phyloP scores from a whole-genome alignment of 2,329 filamentous ascomycete genomes.

The Lanzia echinophila region DNA sequence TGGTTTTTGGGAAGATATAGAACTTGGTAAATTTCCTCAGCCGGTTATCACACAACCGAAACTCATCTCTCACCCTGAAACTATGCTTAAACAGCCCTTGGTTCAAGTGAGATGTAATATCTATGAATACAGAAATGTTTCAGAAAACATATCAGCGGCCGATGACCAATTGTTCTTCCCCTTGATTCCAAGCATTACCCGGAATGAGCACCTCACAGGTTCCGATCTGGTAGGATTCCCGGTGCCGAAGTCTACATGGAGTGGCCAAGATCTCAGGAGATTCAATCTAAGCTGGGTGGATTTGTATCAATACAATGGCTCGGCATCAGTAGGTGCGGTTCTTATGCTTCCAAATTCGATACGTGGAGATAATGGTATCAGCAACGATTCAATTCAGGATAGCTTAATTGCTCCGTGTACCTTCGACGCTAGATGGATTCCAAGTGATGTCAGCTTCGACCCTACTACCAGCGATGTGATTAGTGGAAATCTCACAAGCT shows the following conservation, averaged over 20 bases:
- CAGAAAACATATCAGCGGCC: too few relatives aligned
- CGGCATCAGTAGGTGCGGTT: not conserved
- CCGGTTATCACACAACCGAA: not conserved
- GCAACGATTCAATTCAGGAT: not conserved
- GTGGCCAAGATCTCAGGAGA: not conserved
- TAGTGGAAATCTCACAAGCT: not conserved
- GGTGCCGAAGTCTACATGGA: not conserved
- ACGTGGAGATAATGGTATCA: not conserved
- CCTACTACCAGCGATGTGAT: not conserved
- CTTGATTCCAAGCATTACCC: not conserved
- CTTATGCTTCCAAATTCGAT: not conserved
- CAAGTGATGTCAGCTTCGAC: not conserved
- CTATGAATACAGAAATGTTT: not conserved
- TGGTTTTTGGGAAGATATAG: not conserved
- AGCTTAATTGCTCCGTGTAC: not conserved
- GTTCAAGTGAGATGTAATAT: not conserved
- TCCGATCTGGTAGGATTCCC: not conserved
- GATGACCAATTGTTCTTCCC: not conserved
- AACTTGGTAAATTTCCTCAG: too few relatives aligned
- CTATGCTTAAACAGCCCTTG: not conserved
- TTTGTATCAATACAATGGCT: not conserved
- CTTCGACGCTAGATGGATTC: not conserved
- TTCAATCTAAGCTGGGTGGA: not conserved
- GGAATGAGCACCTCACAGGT: not conserved
- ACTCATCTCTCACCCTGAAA: not conserved